These are phyloP conservation scores for Diaporthe aspalathi DNA, from an alignment of 2,329 filamentous ascomycete genomes.

Conservation along the genomic window DNA sequence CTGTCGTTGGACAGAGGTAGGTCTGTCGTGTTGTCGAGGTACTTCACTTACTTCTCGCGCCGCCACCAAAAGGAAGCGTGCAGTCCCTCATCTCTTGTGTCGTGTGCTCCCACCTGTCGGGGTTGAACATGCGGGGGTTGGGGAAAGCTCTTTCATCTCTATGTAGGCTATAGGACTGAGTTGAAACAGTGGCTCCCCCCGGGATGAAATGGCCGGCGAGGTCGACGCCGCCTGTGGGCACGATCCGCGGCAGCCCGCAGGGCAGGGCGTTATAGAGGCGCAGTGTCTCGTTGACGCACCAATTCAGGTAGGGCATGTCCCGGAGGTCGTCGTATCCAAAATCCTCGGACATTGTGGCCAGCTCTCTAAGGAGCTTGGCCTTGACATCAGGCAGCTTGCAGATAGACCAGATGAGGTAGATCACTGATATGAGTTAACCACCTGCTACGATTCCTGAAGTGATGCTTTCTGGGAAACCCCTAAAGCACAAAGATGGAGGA, in stretches of 20 bases:
- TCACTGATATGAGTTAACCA: constrained; percentile 46
- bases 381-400: constrained; percentile 47
- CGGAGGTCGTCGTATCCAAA: constrained; percentile 50
- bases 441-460: background rate
- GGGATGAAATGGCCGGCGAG: constrained; percentile 55
- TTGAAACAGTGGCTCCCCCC: constrained; percentile 52
- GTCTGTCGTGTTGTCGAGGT: background rate
- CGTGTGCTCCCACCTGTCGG: constrained; percentile 52
- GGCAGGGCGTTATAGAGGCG: constrained; percentile 57
- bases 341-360: constrained; percentile 48
- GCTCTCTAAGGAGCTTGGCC: constrained; percentile 49
- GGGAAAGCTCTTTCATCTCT: constrained; percentile 54
- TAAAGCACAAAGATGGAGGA: background rate
- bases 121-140: constrained; percentile 51
- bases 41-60: constrained; percentile 43
- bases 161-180: constrained; percentile 60
- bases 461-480: background rate
- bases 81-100: constrained; percentile 47
- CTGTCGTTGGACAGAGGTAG: constrained; percentile 31
- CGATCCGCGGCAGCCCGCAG: constrained; percentile 52
- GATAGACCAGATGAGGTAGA: constrained; percentile 58
- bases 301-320: constrained; percentile 54
- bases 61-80: constrained; percentile 46
- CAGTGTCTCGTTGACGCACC: constrained; percentile 58
- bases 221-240: constrained; percentile 53